Conservation (phyloP, 139 green algal genomes). For the Chlorella sorokiniana region DNA sequence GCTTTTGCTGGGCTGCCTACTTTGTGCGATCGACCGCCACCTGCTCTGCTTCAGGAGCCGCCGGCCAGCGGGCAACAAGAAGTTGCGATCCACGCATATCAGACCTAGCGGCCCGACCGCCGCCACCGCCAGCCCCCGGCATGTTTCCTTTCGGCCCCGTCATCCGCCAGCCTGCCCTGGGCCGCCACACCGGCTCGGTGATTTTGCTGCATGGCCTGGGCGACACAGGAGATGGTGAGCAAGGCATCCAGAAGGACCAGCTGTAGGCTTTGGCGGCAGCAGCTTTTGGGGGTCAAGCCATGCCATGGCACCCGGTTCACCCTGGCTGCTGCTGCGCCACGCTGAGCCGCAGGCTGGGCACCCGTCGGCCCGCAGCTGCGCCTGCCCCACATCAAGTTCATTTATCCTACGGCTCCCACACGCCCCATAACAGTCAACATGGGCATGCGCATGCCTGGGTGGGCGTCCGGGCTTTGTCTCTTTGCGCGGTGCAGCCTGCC, state of each 20-base stretch:
- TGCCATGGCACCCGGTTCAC: too few relatives aligned
- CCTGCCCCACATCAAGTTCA: slow-evolving; percentile 49
- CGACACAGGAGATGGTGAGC: slow-evolving; percentile 24
- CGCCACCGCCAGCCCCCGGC: neutral
- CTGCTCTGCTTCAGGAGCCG: too few relatives aligned
- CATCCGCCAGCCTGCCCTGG: slow-evolving; percentile 13
- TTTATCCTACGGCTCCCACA: slow-evolving; percentile 54
- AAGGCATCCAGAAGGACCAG: too few relatives aligned
- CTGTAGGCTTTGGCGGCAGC: too few relatives aligned
- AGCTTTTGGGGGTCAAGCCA: too few relatives aligned
- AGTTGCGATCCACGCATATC: too few relatives aligned
- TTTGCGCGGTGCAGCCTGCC: too few relatives aligned
- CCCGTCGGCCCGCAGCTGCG: slow-evolving; percentile 36
- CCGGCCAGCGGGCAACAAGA: too few relatives aligned
- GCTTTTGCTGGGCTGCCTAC: too few relatives aligned
- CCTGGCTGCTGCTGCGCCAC: neutral
- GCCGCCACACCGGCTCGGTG: slow-evolving; percentile 23
- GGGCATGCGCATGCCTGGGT: slow-evolving; percentile 46
- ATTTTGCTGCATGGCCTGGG: slow-evolving; percentile 61
- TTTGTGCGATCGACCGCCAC: too few relatives aligned
- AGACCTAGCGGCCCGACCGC: neutral
- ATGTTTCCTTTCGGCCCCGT: slow-evolving; percentile 16
- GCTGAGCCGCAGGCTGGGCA: slow-evolving; percentile 46
- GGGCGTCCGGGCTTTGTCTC: neutral
- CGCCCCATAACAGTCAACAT: slow-evolving; percentile 59